phyloP scores from a whole-genome alignment of 306 rosid genomes.

The Casuarina equisetifolia region DNA sequence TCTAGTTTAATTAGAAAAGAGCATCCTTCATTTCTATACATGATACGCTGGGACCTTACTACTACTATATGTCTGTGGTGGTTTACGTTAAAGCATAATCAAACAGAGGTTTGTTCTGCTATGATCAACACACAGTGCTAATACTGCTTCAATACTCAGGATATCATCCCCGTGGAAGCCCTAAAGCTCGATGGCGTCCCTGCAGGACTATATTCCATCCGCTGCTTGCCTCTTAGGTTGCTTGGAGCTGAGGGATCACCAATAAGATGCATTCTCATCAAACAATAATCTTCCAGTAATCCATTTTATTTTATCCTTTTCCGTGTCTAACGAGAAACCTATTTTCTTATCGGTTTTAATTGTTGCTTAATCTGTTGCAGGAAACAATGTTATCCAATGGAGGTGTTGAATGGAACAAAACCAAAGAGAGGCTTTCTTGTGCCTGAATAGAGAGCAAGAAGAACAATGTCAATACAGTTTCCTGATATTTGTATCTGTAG shows the following conservation, averaged over 20 bases:
- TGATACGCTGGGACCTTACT: background rate
- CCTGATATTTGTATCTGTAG: background rate
- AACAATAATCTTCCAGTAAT: slow-evolving; percentile 31
- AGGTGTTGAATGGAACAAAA: too few relatives aligned
- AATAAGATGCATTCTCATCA: slow-evolving; percentile 81
- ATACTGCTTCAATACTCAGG: slow-evolving; percentile 45
- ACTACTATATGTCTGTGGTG: background rate
- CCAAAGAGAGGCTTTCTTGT: too few relatives aligned
- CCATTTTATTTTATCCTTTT: too few relatives aligned
- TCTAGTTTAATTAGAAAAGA: background rate
- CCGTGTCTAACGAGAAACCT: too few relatives aligned
- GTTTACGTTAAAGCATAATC: background rate
- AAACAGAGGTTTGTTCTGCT: slow-evolving; percentile 8
- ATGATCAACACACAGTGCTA: slow-evolving; percentile 15
- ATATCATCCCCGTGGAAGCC: slow-evolving; percentile 83
- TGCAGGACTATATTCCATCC: slow-evolving; percentile 66
- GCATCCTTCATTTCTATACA: background rate
- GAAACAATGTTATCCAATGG: too few relatives aligned
- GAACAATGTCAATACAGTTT: too few relatives aligned
- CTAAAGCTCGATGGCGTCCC: slow-evolving; percentile 76
- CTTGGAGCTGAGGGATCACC: slow-evolving; percentile 93
- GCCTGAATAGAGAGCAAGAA: too few relatives aligned
- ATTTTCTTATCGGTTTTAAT: too few relatives aligned
- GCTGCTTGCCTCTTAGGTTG: slow-evolving; percentile 88
- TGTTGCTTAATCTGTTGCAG: too few relatives aligned